These are phyloP conservation scores for Trichoderma arundinaceum DNA, from an alignment of 2,329 filamentous ascomycete genomes.

Conservation along the genomic window DNA sequence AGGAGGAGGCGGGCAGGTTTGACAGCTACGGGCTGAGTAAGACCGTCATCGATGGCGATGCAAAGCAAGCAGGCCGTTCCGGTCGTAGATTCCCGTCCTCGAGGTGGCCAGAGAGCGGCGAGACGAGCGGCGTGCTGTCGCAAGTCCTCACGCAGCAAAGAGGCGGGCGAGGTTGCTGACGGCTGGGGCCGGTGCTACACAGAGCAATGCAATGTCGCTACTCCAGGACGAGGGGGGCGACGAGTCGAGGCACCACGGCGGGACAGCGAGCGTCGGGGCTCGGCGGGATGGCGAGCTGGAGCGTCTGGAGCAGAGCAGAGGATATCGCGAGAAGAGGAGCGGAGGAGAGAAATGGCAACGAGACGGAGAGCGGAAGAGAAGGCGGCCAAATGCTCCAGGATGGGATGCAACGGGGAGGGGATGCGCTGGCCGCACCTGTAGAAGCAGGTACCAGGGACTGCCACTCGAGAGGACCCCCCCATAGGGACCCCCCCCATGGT, in stretches of 20 bases:
- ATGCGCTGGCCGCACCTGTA: conserved; percentile 19
- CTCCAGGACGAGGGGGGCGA: conserved; percentile 20
- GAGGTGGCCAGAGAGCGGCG: not conserved
- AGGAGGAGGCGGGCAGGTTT: conserved; percentile 14
- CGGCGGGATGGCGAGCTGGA: not conserved
- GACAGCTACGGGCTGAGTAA: conserved; percentile 25
- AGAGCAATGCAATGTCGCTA: conserved; percentile 17
- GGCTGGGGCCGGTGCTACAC: conserved; percentile 27
- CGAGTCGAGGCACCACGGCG: conserved; percentile 16
- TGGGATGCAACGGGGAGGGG: conserved; percentile 24
- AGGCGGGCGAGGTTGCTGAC: conserved; percentile 16
- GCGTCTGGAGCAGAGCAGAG: not conserved
- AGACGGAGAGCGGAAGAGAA: conserved; percentile 13
- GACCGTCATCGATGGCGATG: conserved; percentile 29
- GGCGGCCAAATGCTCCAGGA: conserved; percentile 18
- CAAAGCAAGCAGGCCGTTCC: conserved; percentile 16
- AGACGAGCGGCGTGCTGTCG: conserved; percentile 14
- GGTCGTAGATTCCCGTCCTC: not conserved
- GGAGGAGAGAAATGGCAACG: conserved; percentile 9
- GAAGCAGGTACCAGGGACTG: conserved; percentile 32
- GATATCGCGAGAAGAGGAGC: not conserved
- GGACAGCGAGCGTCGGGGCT: conserved; percentile 6
- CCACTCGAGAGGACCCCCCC: conserved; percentile 9
- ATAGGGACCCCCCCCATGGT: conserved; percentile 23
- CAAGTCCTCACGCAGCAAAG: conserved; percentile 6